These are phyloP conservation scores for Oenanthe javanica DNA, from an alignment of 140 eudicot species.

Conservation along the genomic window DNA sequence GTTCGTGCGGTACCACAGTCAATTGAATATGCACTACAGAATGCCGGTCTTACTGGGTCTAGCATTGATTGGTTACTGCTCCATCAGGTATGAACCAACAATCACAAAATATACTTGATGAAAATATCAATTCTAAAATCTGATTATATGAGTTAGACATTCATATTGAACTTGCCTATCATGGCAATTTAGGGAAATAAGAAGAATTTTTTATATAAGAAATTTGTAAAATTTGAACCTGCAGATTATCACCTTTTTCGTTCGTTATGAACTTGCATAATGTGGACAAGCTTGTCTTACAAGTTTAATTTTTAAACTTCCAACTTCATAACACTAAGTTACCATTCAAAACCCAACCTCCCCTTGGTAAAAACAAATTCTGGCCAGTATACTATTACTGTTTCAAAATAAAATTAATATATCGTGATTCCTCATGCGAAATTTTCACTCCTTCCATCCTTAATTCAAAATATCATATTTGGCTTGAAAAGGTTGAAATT, in stretches of 20 bases:
- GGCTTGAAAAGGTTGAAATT: not conserved
- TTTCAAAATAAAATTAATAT: not conserved
- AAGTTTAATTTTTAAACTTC: too few species aligned
- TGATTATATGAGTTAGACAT: not conserved
- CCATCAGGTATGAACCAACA: constrained; percentile 60
- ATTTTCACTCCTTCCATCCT: not conserved
- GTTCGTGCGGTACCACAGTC: constrained; percentile 82
- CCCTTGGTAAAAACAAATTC: not conserved
- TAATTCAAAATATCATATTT: not conserved
- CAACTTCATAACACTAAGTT: not conserved
- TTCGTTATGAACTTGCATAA: not conserved
- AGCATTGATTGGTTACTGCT: constrained; percentile 83
- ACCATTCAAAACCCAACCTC: not conserved
- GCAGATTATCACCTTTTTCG: not conserved
- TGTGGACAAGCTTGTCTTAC: not conserved
- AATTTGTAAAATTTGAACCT: not conserved
- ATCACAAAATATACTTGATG: not conserved
- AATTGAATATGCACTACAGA: constrained; percentile 60
- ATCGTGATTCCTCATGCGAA: not conserved
- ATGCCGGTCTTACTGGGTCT: constrained; percentile 66
- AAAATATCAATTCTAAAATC: not conserved
- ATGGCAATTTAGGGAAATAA: not conserved
- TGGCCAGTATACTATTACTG: not conserved
- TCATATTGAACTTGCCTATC: not conserved
- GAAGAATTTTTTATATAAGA: not conserved